Conservation (phyloP, 2,329 filamentous ascomycete genomes). For the Arachnopeziza araneosa region DNA sequence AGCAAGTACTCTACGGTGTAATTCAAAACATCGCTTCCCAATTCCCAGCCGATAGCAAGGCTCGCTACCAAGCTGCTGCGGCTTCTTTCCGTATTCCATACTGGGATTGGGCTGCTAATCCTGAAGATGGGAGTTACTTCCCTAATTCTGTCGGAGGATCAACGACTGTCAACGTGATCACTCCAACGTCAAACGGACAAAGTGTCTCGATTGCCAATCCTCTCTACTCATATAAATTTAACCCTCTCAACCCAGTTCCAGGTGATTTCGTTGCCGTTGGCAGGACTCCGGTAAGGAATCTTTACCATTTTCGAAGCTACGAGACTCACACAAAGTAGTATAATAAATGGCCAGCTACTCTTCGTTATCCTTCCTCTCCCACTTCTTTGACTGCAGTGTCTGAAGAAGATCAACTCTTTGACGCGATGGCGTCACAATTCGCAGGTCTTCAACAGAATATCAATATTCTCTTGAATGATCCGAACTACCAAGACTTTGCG, state of each 20-base stretch:
- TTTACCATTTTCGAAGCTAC: neutral
- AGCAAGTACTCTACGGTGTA: slow-evolving; percentile 40
- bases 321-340: slow-evolving; percentile 7
- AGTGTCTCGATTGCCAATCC: slow-evolving; percentile 58
- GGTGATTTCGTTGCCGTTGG: slow-evolving; percentile 14
- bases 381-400: slow-evolving; percentile 16
- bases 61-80: slow-evolving; percentile 41
- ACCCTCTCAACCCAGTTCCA: slow-evolving; percentile 42
- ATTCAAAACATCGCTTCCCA: slow-evolving; percentile 42
- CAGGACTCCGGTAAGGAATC: slow-evolving; percentile 10
- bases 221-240: slow-evolving; percentile 55
- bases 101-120: slow-evolving; percentile 44
- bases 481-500: slow-evolving; percentile 61
- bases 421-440: slow-evolving; percentile 20
- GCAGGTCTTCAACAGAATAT: slow-evolving; percentile 18
- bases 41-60: slow-evolving; percentile 40
- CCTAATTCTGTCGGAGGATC: slow-evolving; percentile 27
- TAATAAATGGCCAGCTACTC: slow-evolving; percentile 19
- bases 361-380: slow-evolving; percentile 20
- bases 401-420: slow-evolving; percentile 17
- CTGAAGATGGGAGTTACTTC: slow-evolving; percentile 36
- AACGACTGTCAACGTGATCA: slow-evolving; percentile 16
- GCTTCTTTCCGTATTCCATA: slow-evolving; percentile 39
- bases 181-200: slow-evolving; percentile 37
- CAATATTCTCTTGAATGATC: slow-evolving; percentile 23